These are phyloP conservation scores for Zarea fungicola DNA, from an alignment of 2,329 filamentous ascomycete genomes.

Conservation along the genomic window DNA sequence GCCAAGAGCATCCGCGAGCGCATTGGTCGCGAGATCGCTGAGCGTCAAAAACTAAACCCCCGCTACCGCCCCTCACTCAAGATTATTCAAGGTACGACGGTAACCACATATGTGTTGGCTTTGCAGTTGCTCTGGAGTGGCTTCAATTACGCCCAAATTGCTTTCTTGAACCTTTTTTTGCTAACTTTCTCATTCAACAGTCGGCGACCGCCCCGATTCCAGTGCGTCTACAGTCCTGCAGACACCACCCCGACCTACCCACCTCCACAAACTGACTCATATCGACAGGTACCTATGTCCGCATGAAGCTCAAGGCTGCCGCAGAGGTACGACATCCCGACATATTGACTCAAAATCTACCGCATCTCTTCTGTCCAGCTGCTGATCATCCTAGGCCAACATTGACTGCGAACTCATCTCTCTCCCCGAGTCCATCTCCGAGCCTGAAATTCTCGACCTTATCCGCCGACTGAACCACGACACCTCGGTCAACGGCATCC, in stretches of 20 bases:
- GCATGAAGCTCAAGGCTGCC: slow-evolving; percentile 98
- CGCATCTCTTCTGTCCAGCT: neutral
- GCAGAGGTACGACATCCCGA: slow-evolving; percentile 59
- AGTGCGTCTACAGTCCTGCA: slow-evolving; percentile 43
- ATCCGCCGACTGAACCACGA: slow-evolving; percentile 84
- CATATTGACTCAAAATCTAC: too few relatives aligned
- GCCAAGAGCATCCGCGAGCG: slow-evolving; percentile 85
- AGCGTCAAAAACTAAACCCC: slow-evolving; percentile 76
- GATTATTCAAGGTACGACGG: slow-evolving; percentile 84
- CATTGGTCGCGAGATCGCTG: slow-evolving; percentile 72
- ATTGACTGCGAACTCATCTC: slow-evolving; percentile 84
- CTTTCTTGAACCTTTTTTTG: slow-evolving; percentile 8
- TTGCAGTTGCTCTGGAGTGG: neutral
- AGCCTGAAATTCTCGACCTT: slow-evolving; percentile 79
- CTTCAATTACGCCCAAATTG: slow-evolving; percentile 3
- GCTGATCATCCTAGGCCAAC: slow-evolving; percentile 56
- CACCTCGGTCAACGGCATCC: slow-evolving; percentile 77
- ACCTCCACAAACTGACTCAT: slow-evolving; percentile 31
- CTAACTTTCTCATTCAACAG: slow-evolving; percentile 40
- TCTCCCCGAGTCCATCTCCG: slow-evolving; percentile 73
- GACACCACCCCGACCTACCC: slow-evolving; percentile 11
- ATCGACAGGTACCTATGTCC: slow-evolving; percentile 82
- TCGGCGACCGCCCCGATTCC: slow-evolving; percentile 89
- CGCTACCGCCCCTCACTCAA: slow-evolving; percentile 85
- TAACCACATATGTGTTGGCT: too few relatives aligned